Evolutionary conservation across 2,329 filamentous ascomycete species (phyloP).

Genomic region (Fusarium illudens): DNA sequence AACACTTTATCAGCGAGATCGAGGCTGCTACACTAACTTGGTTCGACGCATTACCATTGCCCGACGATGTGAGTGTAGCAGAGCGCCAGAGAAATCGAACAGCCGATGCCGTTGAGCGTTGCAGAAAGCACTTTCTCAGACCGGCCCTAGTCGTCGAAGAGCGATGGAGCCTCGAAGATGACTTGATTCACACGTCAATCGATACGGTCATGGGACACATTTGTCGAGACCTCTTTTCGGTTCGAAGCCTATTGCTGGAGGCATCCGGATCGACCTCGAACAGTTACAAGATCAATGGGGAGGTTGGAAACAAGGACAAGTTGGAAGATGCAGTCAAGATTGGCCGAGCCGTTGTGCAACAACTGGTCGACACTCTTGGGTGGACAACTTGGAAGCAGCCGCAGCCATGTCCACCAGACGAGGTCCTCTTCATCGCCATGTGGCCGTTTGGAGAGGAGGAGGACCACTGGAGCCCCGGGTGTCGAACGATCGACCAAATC

Average conservation of each 20-base stretch:
- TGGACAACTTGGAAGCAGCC: slow-evolving; percentile 71
- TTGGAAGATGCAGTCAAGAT: slow-evolving; percentile 27
- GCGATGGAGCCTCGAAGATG: slow-evolving; percentile 52
- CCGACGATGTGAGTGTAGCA: slow-evolving; percentile 29
- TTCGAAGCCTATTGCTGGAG: slow-evolving; percentile 33
- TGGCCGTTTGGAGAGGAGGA: slow-evolving; percentile 66
- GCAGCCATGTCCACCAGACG: slow-evolving; percentile 59
- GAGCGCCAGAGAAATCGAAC: slow-evolving; percentile 45
- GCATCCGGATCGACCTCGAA: slow-evolving; percentile 14
- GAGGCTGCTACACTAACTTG: slow-evolving; percentile 52
- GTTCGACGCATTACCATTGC: slow-evolving; percentile 50
- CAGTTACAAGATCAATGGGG: slow-evolving; percentile 13
- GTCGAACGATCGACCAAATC: slow-evolving; percentile 42
- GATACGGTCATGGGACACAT: slow-evolving; percentile 50
- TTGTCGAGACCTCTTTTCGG: slow-evolving; percentile 46
- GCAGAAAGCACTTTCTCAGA: slow-evolving; percentile 56
- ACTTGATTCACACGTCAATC: slow-evolving; percentile 56
- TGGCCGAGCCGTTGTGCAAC: slow-evolving; percentile 30
- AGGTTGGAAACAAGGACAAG: neutral
- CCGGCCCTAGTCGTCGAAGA: slow-evolving; percentile 35
- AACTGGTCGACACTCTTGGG: slow-evolving; percentile 58
- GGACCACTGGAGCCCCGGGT: slow-evolving; percentile 58
- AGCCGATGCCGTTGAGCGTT: slow-evolving; percentile 54
- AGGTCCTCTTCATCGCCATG: slow-evolving; percentile 70
- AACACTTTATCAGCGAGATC: slow-evolving; percentile 48